Conservation (phyloP, 176 grass and related monocot species). For the Zea mays region DNA sequence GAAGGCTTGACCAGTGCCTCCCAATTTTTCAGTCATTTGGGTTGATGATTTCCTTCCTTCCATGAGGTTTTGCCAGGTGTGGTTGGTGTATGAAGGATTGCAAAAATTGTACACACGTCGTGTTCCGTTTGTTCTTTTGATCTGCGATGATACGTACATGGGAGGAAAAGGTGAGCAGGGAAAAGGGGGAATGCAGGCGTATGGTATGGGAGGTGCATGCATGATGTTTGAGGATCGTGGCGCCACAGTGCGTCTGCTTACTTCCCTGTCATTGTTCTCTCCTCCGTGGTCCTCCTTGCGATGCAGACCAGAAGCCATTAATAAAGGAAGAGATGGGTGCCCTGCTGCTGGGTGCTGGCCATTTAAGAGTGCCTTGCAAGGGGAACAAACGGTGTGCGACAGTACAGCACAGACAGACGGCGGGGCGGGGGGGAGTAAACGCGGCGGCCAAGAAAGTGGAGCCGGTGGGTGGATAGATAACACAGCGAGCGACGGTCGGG, state of each 20-base stretch:
- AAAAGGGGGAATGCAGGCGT: conserved; percentile 18
- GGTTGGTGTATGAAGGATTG: conserved; percentile 57
- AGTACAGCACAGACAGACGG: not conserved
- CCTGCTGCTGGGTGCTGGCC: conserved; percentile 30
- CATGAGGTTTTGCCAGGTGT: conserved; percentile 39
- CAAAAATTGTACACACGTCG: conserved; percentile 72
- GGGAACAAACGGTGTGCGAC: conserved; percentile 49
- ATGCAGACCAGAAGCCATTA: conserved; percentile 60
- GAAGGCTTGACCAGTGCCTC: conserved; percentile 37
- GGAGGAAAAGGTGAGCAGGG: not conserved
- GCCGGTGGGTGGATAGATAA: conserved; percentile 17
- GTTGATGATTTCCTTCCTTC: conserved; percentile 36
- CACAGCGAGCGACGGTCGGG: conserved; percentile 26
- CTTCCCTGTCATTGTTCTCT: conserved; percentile 51
- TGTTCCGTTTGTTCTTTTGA: conserved; percentile 38
- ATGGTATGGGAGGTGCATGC: conserved; percentile 42
- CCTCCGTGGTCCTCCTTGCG: conserved; percentile 51
- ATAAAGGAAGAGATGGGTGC: conserved; percentile 61
- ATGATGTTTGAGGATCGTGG: conserved; percentile 53
- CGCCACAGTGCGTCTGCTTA: conserved; percentile 44
- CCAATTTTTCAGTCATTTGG: conserved; percentile 46
- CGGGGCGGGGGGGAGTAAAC: conserved; percentile 7
- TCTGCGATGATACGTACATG: conserved; percentile 14
- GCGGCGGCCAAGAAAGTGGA: conserved; percentile 37
- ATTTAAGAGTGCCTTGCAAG: conserved; percentile 49